Conservation (phyloP, 1,284 basidiomycete genomes). For the Mycena sp. region DNA sequence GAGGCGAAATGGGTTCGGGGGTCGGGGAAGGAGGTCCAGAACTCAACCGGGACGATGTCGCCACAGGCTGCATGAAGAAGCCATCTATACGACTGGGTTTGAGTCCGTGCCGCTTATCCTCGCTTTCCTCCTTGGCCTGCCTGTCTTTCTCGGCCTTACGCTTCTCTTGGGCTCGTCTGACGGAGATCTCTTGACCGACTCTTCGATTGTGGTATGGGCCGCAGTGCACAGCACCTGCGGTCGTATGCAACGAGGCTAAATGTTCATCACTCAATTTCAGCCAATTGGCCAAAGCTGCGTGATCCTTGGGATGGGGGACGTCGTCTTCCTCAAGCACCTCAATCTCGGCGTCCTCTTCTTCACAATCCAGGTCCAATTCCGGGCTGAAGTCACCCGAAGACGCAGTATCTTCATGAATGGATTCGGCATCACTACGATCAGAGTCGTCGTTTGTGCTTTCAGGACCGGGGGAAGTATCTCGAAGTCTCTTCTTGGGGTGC, state of each 20-base stretch:
- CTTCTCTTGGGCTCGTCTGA: neutral
- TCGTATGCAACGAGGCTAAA: neutral
- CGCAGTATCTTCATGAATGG: neutral
- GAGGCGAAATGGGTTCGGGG: too few species aligned
- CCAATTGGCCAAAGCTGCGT: neutral
- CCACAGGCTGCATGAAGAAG: conserved; percentile 6
- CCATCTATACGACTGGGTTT: neutral
- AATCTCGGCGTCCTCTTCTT: neutral
- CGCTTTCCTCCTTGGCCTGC: neutral
- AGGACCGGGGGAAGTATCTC: too few species aligned
- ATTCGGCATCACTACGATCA: neutral
- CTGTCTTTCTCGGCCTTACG: conserved; percentile 2
- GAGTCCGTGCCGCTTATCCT: neutral
- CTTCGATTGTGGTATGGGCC: neutral
- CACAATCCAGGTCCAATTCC: neutral
- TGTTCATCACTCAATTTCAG: neutral
- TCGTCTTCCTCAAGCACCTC: conserved; percentile 9
- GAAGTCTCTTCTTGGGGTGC: too few species aligned
- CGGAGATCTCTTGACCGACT: neutral
- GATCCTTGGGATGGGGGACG: neutral
- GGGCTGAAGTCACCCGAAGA: too few species aligned
- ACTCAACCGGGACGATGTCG: neutral
- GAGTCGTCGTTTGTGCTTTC: too few species aligned
- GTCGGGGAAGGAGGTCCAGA: neutral
- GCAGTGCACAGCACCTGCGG: neutral